A percentile compares a stretch with the other conserved stretches of the same genome.
Conservation (phyloP, 2,329 filamentous ascomycete species). For the Ramularia endophylla region DNA sequence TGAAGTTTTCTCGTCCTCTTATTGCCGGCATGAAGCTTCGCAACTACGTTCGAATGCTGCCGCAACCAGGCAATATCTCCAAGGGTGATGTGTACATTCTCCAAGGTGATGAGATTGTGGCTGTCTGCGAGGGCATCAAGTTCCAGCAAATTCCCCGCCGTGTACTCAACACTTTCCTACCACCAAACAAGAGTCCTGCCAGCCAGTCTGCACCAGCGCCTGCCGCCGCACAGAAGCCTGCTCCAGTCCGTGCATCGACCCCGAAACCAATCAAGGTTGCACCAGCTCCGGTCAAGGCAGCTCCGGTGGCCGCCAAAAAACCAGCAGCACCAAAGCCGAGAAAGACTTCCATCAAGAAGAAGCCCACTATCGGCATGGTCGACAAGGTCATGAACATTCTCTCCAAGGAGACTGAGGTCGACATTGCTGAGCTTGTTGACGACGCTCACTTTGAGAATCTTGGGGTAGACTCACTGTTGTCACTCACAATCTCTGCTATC, state of each 20-base stretch:
- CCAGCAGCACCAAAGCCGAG: constrained; percentile 39
- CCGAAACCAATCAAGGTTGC: constrained; percentile 19
- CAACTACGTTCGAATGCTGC: constrained; percentile 59
- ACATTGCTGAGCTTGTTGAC: constrained; percentile 53
- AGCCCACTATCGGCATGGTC: constrained; percentile 44
- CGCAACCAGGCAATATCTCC: constrained; percentile 49
- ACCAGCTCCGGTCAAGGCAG: constrained; percentile 18
- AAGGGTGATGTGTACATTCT: constrained; percentile 57
- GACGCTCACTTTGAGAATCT: constrained; percentile 57
- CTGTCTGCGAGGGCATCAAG: constrained; percentile 56
- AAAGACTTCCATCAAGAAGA: constrained; percentile 46
- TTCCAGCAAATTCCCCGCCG: constrained; percentile 63
- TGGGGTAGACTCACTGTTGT: constrained; percentile 57
- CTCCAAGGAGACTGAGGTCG: constrained; percentile 58
- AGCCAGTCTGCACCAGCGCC: constrained; percentile 31
- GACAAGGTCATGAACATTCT: constrained; percentile 59
- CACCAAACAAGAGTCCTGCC: constrained; percentile 45
- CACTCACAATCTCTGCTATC: constrained; percentile 55
- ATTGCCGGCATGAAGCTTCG: constrained; percentile 49
- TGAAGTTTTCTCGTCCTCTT: constrained; percentile 40
- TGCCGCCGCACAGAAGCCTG: constrained; percentile 29
- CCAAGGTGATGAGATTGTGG: constrained; percentile 53
- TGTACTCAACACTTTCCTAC: constrained; percentile 60
- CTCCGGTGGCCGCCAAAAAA: constrained; percentile 20
- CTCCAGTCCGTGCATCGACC: constrained; percentile 26